Evolutionary conservation across 805 yeast genomes (phyloP), one percentile per base, ranked within the genome.

Genomic region (Saccharomyces jurei): DNA sequence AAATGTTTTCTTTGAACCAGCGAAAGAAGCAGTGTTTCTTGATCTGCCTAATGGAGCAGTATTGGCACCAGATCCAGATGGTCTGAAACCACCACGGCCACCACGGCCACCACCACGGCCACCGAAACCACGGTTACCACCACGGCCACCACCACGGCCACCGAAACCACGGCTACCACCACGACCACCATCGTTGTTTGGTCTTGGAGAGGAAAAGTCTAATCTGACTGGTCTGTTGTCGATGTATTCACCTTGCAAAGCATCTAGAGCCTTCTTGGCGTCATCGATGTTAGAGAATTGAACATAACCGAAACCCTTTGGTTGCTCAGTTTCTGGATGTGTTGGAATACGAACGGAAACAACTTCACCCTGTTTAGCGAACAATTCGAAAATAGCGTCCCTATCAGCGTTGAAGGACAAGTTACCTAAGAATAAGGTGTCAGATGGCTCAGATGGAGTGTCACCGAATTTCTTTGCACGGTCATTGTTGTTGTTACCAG

Each of bases 271-370:
- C 58, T 84, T 81, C 74, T 85, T 81, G 64, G 99, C 97, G 72
- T 89, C 96, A 48, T 91, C 98, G 60, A 87, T 78, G 56, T 86
- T 79, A 49, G 87, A 78, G 71, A 81, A 92, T 77, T 94, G 98
- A 55, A 92, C 97, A 75, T 94, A 94, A 63, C 98, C 99, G 77
- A 94, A 94, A 64, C 99, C 99, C 83, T 94, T 94, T 74, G 96
- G 96, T 78, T 92, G 97, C 74, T 90, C 96, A 61, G 98, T 91
- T 74, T 92, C 98, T 69, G 97, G 97, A 77, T 94, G 95, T 48
- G 98, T 92, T 74, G 99, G 99, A 63, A 94, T 78, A 79, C 99
- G 86, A 64, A 90, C 91, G 59, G 96, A 88, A 54, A 89, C 75
- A 58, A 94, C 89, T 58, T 81, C 79, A 71, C 97, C 98, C 73